Evolutionary conservation across 345 rosid genomes (phyloP).

Genomic region (Corchorus olitorius): DNA sequence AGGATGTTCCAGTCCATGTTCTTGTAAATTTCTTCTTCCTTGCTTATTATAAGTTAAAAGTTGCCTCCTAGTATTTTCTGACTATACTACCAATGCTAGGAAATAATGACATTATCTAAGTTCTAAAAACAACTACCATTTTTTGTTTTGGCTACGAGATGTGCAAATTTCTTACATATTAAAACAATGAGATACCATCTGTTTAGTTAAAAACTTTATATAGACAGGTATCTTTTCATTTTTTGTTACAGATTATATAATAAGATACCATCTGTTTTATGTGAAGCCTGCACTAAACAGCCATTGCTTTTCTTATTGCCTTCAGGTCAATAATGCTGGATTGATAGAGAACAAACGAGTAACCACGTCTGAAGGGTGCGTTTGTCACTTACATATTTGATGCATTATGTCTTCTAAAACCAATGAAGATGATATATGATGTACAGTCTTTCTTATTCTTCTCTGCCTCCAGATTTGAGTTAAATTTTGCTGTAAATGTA

Average conservation of each 20-base stretch:
- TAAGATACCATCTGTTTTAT: not conserved
- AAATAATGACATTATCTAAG: not conserved
- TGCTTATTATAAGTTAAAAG: not conserved
- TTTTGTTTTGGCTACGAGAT: not conserved
- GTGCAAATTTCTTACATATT: not conserved
- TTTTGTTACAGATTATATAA: not conserved
- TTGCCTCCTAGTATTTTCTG: not conserved
- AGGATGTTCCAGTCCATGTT: conserved; percentile 75
- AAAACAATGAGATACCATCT: not conserved
- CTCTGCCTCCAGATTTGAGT: conserved; percentile 57
- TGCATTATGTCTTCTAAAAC: not conserved
- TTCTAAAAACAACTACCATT: not conserved
- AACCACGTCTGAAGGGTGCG: conserved; percentile 76
- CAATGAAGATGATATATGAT: not conserved
- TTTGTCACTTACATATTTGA: conserved; percentile 7
- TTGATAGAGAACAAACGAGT: conserved; percentile 59
- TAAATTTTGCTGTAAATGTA: conserved; percentile 78
- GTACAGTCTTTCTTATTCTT: not conserved
- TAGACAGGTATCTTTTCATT: not conserved
- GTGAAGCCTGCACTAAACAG: not conserved
- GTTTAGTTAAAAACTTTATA: not conserved
- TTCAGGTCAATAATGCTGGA: conserved; percentile 89
- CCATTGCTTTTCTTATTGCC: not conserved
- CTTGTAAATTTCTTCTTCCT: conserved; percentile 46
- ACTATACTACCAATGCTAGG: not conserved